These are phyloP conservation scores for Phytophthora citricola DNA, from an alignment of 352 stramenopile species.

Conservation along the genomic window DNA sequence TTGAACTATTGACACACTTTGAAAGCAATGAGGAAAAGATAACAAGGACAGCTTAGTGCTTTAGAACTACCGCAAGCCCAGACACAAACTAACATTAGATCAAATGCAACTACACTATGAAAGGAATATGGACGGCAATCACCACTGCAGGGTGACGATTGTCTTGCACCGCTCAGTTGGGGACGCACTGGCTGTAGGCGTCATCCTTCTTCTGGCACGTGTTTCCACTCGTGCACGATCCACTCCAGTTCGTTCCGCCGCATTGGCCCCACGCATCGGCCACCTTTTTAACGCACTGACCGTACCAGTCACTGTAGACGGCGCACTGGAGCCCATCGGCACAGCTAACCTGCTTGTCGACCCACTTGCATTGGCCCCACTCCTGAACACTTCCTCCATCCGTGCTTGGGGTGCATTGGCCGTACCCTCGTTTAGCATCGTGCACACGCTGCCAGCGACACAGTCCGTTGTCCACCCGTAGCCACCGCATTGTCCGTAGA, in stretches of 20 bases:
- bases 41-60: too few relatives aligned
- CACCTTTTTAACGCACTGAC: conserved; percentile 34
- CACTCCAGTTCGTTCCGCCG: conserved; percentile 24
- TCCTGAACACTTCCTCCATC: conserved; percentile 14
- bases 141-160: too few relatives aligned
- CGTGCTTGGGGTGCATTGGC: conserved; percentile 22
- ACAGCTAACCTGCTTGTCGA: conserved; percentile 24
- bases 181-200: conserved; percentile 31
- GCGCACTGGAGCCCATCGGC: conserved; percentile 27
- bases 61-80: too few relatives aligned
- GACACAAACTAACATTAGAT: too few relatives aligned
- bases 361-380: conserved; percentile 41
- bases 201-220: conserved; percentile 31
- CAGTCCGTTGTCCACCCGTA: conserved; percentile 28
- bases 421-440: conserved; percentile 9
- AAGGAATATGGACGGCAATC: not conserved
- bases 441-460: conserved; percentile 14
- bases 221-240: conserved; percentile 22
- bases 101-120: not conserved
- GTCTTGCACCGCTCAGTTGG: conserved; percentile 1
- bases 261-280: conserved; percentile 29
- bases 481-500: conserved; percentile 27
- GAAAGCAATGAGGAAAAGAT: not conserved
- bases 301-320: conserved; percentile 39
- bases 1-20: not conserved